Base-by-base conservation (phyloP, 2,329 filamentous ascomycete genomes). In the Colletotrichum horii region DNA sequence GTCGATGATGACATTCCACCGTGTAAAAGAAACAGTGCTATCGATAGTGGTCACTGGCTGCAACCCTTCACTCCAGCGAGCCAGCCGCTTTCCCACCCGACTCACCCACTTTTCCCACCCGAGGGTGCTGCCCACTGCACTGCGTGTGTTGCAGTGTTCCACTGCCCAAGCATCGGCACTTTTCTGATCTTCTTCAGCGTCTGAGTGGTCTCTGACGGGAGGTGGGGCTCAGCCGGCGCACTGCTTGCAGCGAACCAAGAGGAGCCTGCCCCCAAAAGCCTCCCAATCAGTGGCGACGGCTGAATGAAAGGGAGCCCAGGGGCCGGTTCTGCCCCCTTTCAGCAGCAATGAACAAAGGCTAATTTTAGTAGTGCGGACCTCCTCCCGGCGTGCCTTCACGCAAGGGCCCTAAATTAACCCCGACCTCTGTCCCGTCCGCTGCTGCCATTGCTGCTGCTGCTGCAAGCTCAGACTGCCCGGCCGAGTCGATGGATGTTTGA, bases 311-410 rank as follows among this genome's bases (percentile, higher is more conserved):
- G 34, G 30, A 38, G 70, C 65, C 36, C 43, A 26, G 30, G 61
- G 34, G 22, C 48, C 36, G 55, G 16, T 30, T 52, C 43, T 52
- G 43, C 26, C 28, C 28, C 34, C 16, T 52, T 66, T 48, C 55
- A 70, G 36, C 19, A 58, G 48, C 48, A 52, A 34, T 71, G 60
- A 66, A 24, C 43, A 74, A 68, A 74, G 43, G 55, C 70, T 65
- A 68, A 68, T 73, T 75, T 68, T 73, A 73, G 73, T 65, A 73
- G 38, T 43, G 38, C 15, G 28, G 36, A 16, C 48, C 60, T 48
- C 15, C 48, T 55, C 48, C 38, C 66, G 43, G n/a, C 38, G 38
- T 24, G 34, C 28, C 16, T 24, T 22, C 24, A 60, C 34, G 71
- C 66, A 60, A n/a, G 52, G 67, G 61, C 67, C 68, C 62, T 34